Conservation (phyloP, 768 basidiomycete genomes). For the Phaffia australis region DNA sequence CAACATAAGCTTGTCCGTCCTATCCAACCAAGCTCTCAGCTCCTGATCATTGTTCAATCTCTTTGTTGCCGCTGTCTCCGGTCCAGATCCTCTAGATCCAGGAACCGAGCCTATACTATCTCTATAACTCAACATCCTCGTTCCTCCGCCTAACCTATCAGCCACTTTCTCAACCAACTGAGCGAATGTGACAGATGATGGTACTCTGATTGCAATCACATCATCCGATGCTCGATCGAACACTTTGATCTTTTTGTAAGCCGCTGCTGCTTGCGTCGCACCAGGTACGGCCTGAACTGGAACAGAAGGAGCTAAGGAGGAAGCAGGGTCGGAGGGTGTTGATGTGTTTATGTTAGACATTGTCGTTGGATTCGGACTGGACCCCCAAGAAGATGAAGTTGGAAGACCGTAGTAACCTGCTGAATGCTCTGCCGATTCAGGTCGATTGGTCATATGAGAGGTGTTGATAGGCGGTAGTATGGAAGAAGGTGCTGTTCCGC, state of each 20-base stretch:
- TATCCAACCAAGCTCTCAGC: conserved; percentile 61
- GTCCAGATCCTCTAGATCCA: conserved; percentile 42
- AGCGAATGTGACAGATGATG: conserved; percentile 71
- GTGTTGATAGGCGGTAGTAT: too few species aligned
- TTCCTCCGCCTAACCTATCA: conserved; percentile 65
- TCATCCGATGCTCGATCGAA: conserved; percentile 89
- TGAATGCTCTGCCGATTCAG: too few species aligned
- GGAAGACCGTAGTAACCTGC: too few species aligned
- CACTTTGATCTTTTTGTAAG: conserved; percentile 81
- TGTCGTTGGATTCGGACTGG: too few species aligned
- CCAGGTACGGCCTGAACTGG: not conserved
- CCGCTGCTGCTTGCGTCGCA: conserved; percentile 10
- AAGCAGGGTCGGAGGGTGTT: conserved; percentile 14
- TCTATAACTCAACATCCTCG: conserved; percentile 60
- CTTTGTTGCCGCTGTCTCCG: conserved; percentile 41
- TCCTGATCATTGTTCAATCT: conserved; percentile 55
- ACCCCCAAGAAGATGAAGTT: too few species aligned
- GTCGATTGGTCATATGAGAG: too few species aligned
- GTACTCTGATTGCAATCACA: conserved; percentile 90
- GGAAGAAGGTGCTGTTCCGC: too few species aligned
- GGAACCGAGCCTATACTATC: conserved; percentile 41
- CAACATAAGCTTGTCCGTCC: conserved; percentile 69
- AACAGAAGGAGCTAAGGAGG: not conserved
- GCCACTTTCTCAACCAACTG: conserved; percentile 90
- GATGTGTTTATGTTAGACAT: conserved; percentile 1